Evolutionary conservation across 2,329 filamentous ascomycete genomes (phyloP).

Genomic region (Phyllosticta paracitricarpa): DNA sequence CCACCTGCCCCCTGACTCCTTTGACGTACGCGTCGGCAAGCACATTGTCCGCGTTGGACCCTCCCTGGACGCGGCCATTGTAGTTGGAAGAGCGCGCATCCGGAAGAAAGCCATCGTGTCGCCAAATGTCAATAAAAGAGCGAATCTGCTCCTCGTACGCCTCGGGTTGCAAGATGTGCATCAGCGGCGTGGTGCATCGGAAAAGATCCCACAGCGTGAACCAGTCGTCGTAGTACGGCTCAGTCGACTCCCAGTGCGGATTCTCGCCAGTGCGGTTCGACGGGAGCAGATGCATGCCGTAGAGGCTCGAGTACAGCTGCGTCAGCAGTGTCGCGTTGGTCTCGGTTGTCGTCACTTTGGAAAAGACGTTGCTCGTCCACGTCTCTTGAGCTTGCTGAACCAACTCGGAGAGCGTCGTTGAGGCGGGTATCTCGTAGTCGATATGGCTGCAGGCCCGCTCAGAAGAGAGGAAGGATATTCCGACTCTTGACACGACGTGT

Average conservation of each 20-base stretch:
- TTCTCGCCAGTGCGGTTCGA: conserved; percentile 65
- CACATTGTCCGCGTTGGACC: conserved; percentile 61
- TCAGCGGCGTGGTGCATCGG: conserved; percentile 53
- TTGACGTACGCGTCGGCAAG: conserved; percentile 65
- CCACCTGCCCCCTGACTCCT: conserved; percentile 49
- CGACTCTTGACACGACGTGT: conserved; percentile 48
- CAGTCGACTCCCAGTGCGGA: conserved; percentile 51
- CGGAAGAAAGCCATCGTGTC: conserved; percentile 53
- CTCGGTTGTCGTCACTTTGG: conserved; percentile 52
- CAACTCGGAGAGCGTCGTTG: conserved; percentile 35
- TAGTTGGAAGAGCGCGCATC: conserved; percentile 58
- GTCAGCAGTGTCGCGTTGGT: conserved; percentile 46
- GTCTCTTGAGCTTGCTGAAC: conserved; percentile 38
- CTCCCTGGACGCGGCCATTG: conserved; percentile 60
- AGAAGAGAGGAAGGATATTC: conserved; percentile 58
- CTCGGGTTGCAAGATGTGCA: conserved; percentile 54
- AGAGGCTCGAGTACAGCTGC: conserved; percentile 57
- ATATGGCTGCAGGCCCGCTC: conserved; percentile 51
- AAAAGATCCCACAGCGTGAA: conserved; percentile 60
- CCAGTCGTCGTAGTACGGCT: conserved; percentile 59
- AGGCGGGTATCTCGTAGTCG: conserved; percentile 44
- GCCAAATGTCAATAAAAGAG: conserved; percentile 59
- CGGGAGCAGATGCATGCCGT: conserved; percentile 60
- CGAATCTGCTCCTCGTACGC: conserved; percentile 57
- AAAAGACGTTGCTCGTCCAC: conserved; percentile 55